Percentiles rank a stretch among this genome's conserved stretches.
phyloP scores from a whole-genome alignment of 805 yeast genomes.

The Yamadazyma scolyti region DNA sequence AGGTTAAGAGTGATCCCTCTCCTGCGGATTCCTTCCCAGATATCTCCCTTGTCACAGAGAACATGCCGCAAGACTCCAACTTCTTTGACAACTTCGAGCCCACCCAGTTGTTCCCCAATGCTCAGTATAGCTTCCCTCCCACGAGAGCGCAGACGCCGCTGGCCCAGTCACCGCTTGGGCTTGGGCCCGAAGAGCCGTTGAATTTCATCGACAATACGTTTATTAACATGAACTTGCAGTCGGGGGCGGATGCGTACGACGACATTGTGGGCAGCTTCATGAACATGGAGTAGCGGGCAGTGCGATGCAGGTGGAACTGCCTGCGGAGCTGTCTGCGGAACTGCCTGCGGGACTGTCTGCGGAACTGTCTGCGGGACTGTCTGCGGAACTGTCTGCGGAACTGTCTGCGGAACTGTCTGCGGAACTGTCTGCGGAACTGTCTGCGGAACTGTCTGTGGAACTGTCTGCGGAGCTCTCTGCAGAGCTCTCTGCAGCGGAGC shows the following conservation, averaged over 20 bases:
- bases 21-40: conserved; percentile 43
- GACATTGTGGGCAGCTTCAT: too few relatives aligned
- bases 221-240: conserved; percentile 41
- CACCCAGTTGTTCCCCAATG: conserved; percentile 50
- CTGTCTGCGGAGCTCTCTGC: too few relatives aligned
- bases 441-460: too few relatives aligned
- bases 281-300: too few relatives aligned
- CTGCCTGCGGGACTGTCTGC: too few relatives aligned
- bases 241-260: conserved; percentile 23
- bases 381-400: too few relatives aligned
- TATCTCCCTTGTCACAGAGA: conserved; percentile 54
- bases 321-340: too few relatives aligned
- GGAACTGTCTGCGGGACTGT: too few relatives aligned
- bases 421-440: too few relatives aligned
- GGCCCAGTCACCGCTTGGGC: conserved; percentile 23
- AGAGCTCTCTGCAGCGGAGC: too few relatives aligned
- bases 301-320: too few relatives aligned
- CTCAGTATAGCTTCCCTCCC: conserved; percentile 30
- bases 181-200: conserved; percentile 24
- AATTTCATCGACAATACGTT: conserved; percentile 40
- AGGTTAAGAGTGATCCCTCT: conserved; percentile 24
- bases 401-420: too few relatives aligned
- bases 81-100: conserved; percentile 55
- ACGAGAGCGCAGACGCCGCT: conserved; percentile 37
- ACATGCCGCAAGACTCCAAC: conserved; percentile 42